Evolutionary conservation across 768 basidiomycete species (phyloP).

Genomic region (Russula vinacea): DNA sequence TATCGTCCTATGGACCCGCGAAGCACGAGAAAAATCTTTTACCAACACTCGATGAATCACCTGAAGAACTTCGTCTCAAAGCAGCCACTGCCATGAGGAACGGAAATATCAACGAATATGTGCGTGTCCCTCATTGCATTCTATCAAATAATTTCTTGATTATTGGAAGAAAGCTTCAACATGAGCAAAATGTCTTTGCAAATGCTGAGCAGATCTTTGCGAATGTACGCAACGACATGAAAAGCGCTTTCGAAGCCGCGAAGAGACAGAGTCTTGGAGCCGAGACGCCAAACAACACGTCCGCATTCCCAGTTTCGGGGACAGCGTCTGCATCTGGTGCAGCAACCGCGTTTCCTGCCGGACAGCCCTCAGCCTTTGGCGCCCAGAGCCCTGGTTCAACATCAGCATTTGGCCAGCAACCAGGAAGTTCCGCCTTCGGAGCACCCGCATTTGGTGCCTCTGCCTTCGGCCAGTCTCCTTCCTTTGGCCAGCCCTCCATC

Average conservation of each 20-base stretch:
- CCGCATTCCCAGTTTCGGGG: slow-evolving; percentile 11
- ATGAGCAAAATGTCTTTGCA: slow-evolving; percentile 52
- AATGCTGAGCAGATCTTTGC: slow-evolving; percentile 48
- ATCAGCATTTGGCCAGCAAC: slow-evolving; percentile 30
- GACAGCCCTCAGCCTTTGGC: slow-evolving; percentile 41
- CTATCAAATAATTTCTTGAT: slow-evolving; percentile 5
- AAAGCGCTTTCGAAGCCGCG: slow-evolving; percentile 47
- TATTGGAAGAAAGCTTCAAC: slow-evolving; percentile 41
- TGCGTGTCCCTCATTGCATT: slow-evolving; percentile 38
- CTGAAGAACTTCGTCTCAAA: slow-evolving; percentile 70
- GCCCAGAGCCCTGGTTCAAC: slow-evolving; percentile 10
- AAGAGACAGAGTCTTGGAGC: slow-evolving; percentile 40
- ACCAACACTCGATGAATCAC: slow-evolving; percentile 61
- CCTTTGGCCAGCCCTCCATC: slow-evolving; percentile 33
- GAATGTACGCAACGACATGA: slow-evolving; percentile 44
- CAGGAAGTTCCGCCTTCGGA: slow-evolving; percentile 42
- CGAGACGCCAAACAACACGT: slow-evolving; percentile 13
- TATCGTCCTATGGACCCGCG: slow-evolving; percentile 70
- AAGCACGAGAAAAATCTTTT: slow-evolving; percentile 69
- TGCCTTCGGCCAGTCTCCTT: slow-evolving; percentile 33
- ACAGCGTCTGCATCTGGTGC: slow-evolving; percentile 25
- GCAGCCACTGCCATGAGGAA: slow-evolving; percentile 52
- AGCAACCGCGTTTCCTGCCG: slow-evolving; percentile 31
- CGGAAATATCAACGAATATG: slow-evolving; percentile 63
- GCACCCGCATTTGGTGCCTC: slow-evolving; percentile 32